Evolutionary conservation across 179 eudicot species (phyloP).

Genomic region (Dionaea muscipula): DNA sequence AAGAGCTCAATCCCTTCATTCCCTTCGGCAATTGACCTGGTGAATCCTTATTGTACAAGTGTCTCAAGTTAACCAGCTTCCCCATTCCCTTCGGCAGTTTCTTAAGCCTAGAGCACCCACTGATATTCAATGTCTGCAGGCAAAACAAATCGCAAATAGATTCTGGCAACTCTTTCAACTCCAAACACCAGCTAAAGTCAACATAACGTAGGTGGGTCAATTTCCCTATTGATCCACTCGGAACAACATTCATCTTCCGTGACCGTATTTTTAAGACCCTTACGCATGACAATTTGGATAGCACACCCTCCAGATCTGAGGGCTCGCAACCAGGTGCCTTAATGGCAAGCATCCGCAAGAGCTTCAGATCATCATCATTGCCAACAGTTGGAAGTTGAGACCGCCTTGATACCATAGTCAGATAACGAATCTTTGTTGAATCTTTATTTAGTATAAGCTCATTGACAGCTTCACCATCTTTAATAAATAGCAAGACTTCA

Average conservation of each 20-base stretch:
- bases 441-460: neutral
- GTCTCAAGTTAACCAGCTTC: conserved; percentile 19
- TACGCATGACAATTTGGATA: neutral
- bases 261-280: neutral
- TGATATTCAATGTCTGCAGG: conserved; percentile 23
- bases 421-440: neutral
- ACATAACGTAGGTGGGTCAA: conserved; percentile 16
- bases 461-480: neutral
- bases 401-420: neutral
- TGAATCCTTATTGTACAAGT: conserved; percentile 15
- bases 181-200: conserved; percentile 14
- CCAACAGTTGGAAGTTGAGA: neutral
- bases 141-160: conserved; percentile 16
- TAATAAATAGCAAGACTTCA: conserved; percentile 13
- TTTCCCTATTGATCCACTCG: conserved; percentile 9
- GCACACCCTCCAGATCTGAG: neutral
- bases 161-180: conserved; percentile 17
- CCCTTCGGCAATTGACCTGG: conserved; percentile 20
- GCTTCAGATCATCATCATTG: neutral
- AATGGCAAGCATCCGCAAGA: neutral
- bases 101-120: conserved; percentile 13
- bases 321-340: too few relatives aligned
- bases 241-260: neutral
- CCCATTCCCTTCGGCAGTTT: conserved; percentile 18
- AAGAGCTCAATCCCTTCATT: conserved; percentile 9